Evolutionary conservation across 805 yeast genomes (phyloP).

Genomic region (Nakazawaea siamensis): DNA sequence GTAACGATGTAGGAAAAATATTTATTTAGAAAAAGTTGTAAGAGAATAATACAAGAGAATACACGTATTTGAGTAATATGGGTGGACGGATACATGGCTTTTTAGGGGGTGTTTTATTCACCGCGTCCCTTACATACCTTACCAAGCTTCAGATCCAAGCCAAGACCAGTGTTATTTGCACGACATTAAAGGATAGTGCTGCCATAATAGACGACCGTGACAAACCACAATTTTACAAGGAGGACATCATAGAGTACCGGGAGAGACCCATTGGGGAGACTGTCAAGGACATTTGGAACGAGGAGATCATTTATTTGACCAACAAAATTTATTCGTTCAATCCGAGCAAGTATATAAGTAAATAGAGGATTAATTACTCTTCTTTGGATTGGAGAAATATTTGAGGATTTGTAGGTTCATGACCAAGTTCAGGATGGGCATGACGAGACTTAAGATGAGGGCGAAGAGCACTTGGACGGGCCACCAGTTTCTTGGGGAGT

Average conservation of each 20-base stretch:
- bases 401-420: slow-evolving; percentile 40
- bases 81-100: slow-evolving; percentile 46
- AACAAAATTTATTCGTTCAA: slow-evolving; percentile 53
- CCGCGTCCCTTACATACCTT: slow-evolving; percentile 54
- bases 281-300: slow-evolving; percentile 72
- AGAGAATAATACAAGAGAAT: neutral
- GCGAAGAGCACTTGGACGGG: slow-evolving; percentile 41
- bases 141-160: slow-evolving; percentile 48
- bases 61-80: too few species aligned
- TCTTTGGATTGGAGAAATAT: neutral
- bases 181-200: slow-evolving; percentile 38
- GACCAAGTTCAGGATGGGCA: slow-evolving; percentile 49
- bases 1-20: neutral
- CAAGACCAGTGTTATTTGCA: slow-evolving; percentile 37
- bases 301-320: slow-evolving; percentile 55
- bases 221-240: slow-evolving; percentile 36
- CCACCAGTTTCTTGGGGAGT: slow-evolving; percentile 57
- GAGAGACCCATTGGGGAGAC: slow-evolving; percentile 50
- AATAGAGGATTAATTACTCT: neutral
- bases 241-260: slow-evolving; percentile 34
- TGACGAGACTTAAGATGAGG: slow-evolving; percentile 40
- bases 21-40: too few species aligned
- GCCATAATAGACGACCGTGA: slow-evolving; percentile 45
- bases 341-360: slow-evolving; percentile 18
- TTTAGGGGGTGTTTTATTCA: slow-evolving; percentile 52